Conservation (phyloP, 73 alveolate species). For the Paramecium sonneborni region DNA sequence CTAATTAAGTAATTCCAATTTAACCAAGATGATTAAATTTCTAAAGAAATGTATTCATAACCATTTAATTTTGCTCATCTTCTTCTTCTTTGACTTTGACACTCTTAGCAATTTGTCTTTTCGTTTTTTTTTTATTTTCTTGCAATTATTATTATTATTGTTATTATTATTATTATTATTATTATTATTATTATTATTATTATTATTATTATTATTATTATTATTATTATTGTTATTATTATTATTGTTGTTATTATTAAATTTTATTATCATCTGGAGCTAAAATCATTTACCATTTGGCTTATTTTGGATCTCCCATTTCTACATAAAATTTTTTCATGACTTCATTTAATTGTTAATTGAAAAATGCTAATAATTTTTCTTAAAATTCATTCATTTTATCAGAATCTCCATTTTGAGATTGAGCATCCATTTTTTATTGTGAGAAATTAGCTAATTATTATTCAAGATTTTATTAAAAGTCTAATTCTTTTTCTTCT, state of each 20-base stretch:
- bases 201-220: background rate
- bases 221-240: background rate
- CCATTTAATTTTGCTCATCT: slow-evolving; percentile 1
- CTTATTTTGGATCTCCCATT: slow-evolving; percentile 5
- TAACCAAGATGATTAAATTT: slow-evolving; percentile 34
- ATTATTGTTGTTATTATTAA: background rate
- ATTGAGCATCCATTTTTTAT: slow-evolving; percentile 6
- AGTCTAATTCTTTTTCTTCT: slow-evolving; percentile 21
- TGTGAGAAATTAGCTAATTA: slow-evolving; percentile 9
- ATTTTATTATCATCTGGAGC: slow-evolving; percentile 13
- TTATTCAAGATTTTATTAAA: slow-evolving; percentile 15
- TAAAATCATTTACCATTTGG: slow-evolving; percentile 31
- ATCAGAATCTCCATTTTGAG: slow-evolving; percentile 35
- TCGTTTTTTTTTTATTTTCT: background rate
- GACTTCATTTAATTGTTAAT: slow-evolving; percentile 32
- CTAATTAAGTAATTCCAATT: slow-evolving; percentile 1
- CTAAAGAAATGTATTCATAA: background rate
- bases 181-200: background rate
- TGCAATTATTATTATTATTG: background rate
- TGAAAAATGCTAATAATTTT: slow-evolving; percentile 32
- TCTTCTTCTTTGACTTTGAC: slow-evolving; percentile 29
- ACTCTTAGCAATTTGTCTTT: slow-evolving; percentile 39
- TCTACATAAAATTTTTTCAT: slow-evolving; percentile 36
- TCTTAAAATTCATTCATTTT: slow-evolving; percentile 51
- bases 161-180: background rate